Evolutionary conservation across 2,329 filamentous ascomycete genomes (phyloP).

Genomic region (Fragosphaeria purpurea): DNA sequence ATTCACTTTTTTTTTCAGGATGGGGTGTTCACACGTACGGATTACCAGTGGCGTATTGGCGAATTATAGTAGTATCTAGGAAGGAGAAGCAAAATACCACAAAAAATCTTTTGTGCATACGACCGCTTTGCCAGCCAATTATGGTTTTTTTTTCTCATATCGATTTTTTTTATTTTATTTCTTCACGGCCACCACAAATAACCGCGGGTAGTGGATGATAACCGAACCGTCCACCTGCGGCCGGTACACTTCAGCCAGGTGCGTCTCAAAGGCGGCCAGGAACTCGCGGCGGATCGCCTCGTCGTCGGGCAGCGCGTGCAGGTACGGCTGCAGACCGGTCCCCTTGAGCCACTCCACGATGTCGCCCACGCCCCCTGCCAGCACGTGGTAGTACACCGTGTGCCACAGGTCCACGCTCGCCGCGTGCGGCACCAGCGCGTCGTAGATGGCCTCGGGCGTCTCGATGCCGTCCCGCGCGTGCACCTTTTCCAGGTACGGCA

Average conservation of each 20-base stretch:
- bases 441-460: constrained; percentile 34
- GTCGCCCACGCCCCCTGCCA: constrained; percentile 34
- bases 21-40: not conserved
- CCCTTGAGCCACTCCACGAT: constrained; percentile 53
- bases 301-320: constrained; percentile 33
- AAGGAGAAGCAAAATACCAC: too few species aligned
- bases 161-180: constrained; percentile 5
- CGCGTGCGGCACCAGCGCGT: constrained; percentile 34
- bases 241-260: constrained; percentile 34
- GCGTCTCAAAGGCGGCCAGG: constrained; percentile 34
- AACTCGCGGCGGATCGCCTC: constrained; percentile 31
- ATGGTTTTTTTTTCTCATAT: too few species aligned
- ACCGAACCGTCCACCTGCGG: constrained; percentile 40
- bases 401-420: constrained; percentile 41
- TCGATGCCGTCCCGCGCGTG: constrained; percentile 37
- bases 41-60: constrained; percentile 6
- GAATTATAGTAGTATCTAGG: too few species aligned
- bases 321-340: constrained; percentile 44
- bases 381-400: constrained; percentile 41
- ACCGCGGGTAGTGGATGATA: constrained; percentile 42
- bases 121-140: too few species aligned
- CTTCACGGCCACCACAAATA: constrained; percentile 41
- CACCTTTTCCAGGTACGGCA: constrained; percentile 7
- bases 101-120: too few species aligned
- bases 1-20: not conserved